A percentile compares a stretch with the other conserved stretches of the same genome.
Evolutionary conservation across 2,329 filamentous ascomycete species (phyloP).

Genomic region (Phymatotrichopsis omnivora): DNA sequence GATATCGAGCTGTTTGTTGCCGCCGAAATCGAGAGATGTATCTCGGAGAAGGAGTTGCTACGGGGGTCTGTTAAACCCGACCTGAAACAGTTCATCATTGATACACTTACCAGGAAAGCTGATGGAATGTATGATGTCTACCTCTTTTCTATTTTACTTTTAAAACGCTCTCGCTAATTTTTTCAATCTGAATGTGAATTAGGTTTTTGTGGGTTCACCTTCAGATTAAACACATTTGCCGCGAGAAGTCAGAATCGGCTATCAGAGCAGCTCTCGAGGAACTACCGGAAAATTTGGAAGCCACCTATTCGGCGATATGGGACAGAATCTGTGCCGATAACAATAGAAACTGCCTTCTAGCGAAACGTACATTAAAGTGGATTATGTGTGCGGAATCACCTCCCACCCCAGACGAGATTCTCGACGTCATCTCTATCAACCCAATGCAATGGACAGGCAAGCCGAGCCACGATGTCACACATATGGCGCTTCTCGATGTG

Average conservation of each 20-base stretch:
- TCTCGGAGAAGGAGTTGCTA: background rate
- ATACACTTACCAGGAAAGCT: background rate
- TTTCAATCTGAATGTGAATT: background rate
- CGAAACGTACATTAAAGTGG: slow-evolving; percentile 1
- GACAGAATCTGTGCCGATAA: background rate
- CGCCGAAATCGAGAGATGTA: slow-evolving; percentile 2
- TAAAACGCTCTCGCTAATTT: background rate
- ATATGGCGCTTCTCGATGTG: background rate
- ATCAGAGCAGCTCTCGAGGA: background rate
- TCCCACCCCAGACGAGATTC: background rate
- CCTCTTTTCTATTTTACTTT: background rate
- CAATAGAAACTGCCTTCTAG: background rate
- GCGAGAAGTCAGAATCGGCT: background rate
- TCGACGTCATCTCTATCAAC: slow-evolving; percentile 6
- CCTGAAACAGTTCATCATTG: background rate
- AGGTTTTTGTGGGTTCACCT: slow-evolving; percentile 11
- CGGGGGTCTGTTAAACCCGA: background rate
- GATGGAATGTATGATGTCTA: background rate
- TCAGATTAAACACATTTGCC: slow-evolving; percentile 6
- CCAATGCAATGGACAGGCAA: no score
- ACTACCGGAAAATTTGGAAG: background rate
- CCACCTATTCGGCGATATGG: slow-evolving; percentile 1
- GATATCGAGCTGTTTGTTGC: slow-evolving; percentile 14
- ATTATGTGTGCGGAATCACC: slow-evolving; percentile 2
- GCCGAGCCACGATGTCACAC: background rate